phyloP scores from a whole-genome alignment of 371 early-diverging fungal species.

The Massospora cicadina region DNA sequence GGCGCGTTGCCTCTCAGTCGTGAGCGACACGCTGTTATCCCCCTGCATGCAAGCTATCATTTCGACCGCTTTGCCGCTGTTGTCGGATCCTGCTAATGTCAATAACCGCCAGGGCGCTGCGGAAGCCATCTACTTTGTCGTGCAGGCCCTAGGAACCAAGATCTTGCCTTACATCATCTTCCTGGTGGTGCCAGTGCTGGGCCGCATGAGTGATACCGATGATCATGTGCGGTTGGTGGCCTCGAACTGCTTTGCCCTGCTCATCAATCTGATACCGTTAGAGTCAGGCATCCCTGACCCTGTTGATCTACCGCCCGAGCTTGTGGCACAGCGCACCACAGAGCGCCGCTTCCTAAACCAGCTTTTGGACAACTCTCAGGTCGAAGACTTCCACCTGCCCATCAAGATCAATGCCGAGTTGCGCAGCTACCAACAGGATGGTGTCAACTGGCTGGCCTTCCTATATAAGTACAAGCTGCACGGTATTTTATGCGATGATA shows the following conservation, averaged over 20 bases:
- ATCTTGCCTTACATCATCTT: conserved; percentile 89
- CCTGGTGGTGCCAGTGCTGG: conserved; percentile 87
- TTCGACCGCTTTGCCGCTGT: conserved; percentile 48
- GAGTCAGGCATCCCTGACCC: conserved; percentile 81
- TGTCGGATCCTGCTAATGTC: conserved; percentile 49
- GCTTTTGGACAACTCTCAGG: conserved; percentile 68
- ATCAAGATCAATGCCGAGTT: conserved; percentile 81
- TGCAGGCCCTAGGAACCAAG: conserved; percentile 44
- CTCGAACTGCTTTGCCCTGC: conserved; percentile 83
- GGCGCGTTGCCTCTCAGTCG: conserved; percentile 54
- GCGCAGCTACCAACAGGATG: conserved; percentile 91
- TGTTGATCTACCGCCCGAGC: conserved; percentile 56
- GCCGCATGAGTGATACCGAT: conserved; percentile 92
- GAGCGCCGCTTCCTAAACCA: conserved; percentile 85
- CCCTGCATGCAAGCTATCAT: conserved; percentile 67
- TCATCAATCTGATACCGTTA: conserved; percentile 86
- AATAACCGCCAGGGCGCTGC: conserved; percentile 73
- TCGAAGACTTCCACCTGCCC: conserved; percentile 74
- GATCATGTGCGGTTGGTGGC: conserved; percentile 71
- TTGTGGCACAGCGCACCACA: conserved; percentile 57
- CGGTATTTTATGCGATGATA: conserved; percentile 97
- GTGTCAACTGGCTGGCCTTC: conserved; percentile 97
- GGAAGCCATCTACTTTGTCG: conserved; percentile 48
- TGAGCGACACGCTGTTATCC: conserved; percentile 44
- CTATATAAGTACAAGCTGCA: conserved; percentile 88